Percentiles rank a stretch among this genome's conserved stretches.
Evolutionary conservation across 1,139 yeast species (phyloP).

Genomic region (Diutina catenulata): DNA sequence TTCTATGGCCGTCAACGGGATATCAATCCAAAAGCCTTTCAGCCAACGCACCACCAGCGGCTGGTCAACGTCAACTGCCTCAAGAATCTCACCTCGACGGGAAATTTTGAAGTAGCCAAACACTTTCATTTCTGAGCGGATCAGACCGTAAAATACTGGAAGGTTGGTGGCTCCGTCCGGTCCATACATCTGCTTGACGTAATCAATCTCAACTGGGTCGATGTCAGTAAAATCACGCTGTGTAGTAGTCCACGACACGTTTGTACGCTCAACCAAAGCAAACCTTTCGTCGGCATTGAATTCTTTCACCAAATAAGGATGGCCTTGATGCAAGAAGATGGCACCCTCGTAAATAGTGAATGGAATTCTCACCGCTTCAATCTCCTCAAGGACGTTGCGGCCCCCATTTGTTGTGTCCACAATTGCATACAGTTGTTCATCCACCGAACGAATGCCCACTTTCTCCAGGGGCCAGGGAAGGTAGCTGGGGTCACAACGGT

Average conservation of each 20-base stretch:
- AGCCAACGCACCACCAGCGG: constrained; percentile 65
- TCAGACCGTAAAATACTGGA: constrained; percentile 66
- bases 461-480: constrained; percentile 72
- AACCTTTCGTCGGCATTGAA: constrained; percentile 62
- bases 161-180: constrained; percentile 28
- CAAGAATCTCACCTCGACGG: constrained; percentile 63
- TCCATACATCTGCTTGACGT: constrained; percentile 39
- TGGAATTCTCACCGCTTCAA: constrained; percentile 82
- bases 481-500: constrained; percentile 45
- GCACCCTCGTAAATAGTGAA: constrained; percentile 95
- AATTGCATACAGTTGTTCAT: constrained; percentile 72
- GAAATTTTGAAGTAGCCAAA: constrained; percentile 91
- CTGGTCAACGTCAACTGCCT: constrained; percentile 84
- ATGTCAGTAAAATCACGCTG: constrained; percentile 90
- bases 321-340: constrained; percentile 86
- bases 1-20: constrained; percentile 55
- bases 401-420: constrained; percentile 74
- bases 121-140: constrained; percentile 61
- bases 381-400: constrained; percentile 71
- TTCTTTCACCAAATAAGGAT: constrained; percentile 75
- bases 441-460: constrained; percentile 73
- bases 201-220: constrained; percentile 70
- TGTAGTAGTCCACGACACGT: constrained; percentile 86
- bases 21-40: constrained; percentile 87
- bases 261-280: constrained; percentile 79